Conservation (phyloP, 176 grass and related monocot genomes). For the Aegilops tauschii region DNA sequence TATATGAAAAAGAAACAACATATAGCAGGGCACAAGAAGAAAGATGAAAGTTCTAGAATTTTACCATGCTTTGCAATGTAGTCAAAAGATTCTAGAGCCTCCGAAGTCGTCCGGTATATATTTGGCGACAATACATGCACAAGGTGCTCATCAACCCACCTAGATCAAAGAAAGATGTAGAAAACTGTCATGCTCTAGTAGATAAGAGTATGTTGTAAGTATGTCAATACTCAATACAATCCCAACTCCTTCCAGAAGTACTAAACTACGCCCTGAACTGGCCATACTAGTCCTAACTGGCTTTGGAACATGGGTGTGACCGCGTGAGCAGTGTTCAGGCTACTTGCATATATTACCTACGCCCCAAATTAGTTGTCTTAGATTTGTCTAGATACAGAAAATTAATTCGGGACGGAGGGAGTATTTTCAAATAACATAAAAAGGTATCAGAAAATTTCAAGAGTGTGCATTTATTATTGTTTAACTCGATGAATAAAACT, state of each 20-base stretch:
- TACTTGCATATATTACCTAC: background rate
- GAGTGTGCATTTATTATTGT: background rate
- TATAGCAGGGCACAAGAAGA: background rate
- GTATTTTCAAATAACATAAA: background rate
- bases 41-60: background rate
- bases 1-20: background rate
- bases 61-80: conserved; percentile 92
- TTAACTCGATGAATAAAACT: background rate
- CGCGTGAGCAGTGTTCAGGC: background rate
- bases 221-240: background rate
- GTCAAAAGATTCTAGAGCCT: conserved; percentile 96
- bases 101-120: conserved; percentile 84
- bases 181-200: background rate
- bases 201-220: background rate
- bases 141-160: conserved; percentile 95
- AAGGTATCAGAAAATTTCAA: background rate
- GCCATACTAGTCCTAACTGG: background rate
- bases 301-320: background rate
- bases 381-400: too few species aligned
- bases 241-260: background rate
- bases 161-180: conserved; percentile 31
- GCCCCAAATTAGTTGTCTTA: too few species aligned
- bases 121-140: conserved; percentile 93
- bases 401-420: too few species aligned
- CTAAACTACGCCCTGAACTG: background rate